phyloP scores from a whole-genome alignment of 345 rosid genomes.

The Lagerstroemia speciosa region DNA sequence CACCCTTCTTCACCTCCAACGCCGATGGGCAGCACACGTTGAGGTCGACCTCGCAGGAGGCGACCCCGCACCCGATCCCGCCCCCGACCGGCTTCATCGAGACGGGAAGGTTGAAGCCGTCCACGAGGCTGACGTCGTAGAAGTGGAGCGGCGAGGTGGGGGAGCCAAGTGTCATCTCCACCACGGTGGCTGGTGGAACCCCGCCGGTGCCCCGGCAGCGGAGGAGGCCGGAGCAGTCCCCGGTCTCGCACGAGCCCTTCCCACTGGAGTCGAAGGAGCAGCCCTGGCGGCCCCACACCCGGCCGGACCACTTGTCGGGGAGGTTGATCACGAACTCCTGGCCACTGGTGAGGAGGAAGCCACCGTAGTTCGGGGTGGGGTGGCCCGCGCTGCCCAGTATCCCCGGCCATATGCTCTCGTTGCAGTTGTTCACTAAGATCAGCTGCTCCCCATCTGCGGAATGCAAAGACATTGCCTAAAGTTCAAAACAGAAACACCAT shows the following conservation, averaged over 20 bases:
- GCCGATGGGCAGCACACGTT: conserved; percentile 84
- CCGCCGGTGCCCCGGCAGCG: conserved; percentile 51
- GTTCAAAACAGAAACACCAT: neutral
- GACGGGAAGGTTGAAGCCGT: conserved; percentile 82
- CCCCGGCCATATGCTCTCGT: conserved; percentile 39
- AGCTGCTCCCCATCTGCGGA: conserved; percentile 18
- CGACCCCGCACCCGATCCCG: conserved; percentile 78
- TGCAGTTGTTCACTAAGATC: conserved; percentile 34
- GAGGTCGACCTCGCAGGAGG: conserved; percentile 75
- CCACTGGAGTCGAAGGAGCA: conserved; percentile 27
- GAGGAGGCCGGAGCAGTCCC: conserved; percentile 35
- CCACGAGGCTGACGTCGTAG: conserved; percentile 94
- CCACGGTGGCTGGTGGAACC: conserved; percentile 67
- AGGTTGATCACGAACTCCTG: conserved; percentile 26
- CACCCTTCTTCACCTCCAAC: conserved; percentile 57
- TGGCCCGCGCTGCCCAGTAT: conserved; percentile 33
- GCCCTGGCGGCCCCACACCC: conserved; percentile 41
- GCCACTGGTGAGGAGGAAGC: conserved; percentile 28
- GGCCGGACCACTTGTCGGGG: conserved; percentile 33
- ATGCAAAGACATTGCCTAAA: neutral
- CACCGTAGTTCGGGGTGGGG: conserved; percentile 24
- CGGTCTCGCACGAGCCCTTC: conserved; percentile 36
- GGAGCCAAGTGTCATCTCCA: conserved; percentile 84
- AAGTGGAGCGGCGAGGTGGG: conserved; percentile 62
- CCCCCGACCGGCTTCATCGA: conserved; percentile 86